A percentile compares a stretch with the other conserved stretches of the same genome.
These are phyloP conservation scores for Sphaerulina populicola DNA, from an alignment of 2,329 filamentous ascomycete species.

Conservation along the genomic window DNA sequence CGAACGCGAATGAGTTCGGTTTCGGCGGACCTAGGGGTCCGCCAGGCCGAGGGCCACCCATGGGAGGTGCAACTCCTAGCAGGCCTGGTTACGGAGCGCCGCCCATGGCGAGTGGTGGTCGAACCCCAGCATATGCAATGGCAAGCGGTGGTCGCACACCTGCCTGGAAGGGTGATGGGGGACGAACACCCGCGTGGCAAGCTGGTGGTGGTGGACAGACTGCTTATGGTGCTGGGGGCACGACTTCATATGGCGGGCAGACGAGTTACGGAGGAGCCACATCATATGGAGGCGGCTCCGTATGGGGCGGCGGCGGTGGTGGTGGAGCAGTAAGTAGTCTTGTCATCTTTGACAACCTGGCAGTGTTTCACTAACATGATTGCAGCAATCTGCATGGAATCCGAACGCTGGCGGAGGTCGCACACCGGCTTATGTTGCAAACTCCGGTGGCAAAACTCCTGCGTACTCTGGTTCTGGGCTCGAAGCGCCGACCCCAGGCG, in stretches of 20 bases:
- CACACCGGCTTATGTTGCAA: conserved; percentile 49
- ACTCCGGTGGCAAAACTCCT: conserved; percentile 64
- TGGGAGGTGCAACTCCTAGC: conserved; percentile 56
- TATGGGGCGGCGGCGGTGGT: conserved; percentile 25
- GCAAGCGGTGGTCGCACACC: conserved; percentile 47
- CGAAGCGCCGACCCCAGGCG: conserved; percentile 52
- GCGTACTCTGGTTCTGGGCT: conserved; percentile 50
- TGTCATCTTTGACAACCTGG: conserved; percentile 56
- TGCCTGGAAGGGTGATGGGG: conserved; percentile 49
- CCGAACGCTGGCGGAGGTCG: conserved; percentile 30
- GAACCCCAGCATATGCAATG: conserved; percentile 57
- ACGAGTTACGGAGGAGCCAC: conserved; percentile 58
- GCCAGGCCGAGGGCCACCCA: conserved; percentile 15
- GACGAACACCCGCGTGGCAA: conserved; percentile 38
- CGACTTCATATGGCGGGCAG: conserved; percentile 41
- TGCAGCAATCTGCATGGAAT: conserved; percentile 33
- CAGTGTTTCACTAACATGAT: conserved; percentile 32
- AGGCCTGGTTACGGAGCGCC: conserved; percentile 46
- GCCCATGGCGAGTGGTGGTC: conserved; percentile 45
- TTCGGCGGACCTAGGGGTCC: conserved; percentile 15
- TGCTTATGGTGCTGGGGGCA: conserved; percentile 42
- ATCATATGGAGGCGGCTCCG: conserved; percentile 44
- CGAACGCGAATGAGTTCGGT: conserved; percentile 36
- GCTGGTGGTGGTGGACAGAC: conserved; percentile 38
- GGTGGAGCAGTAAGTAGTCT: conserved; percentile 25